Evolutionary conservation across 345 rosid genomes (phyloP).

Genomic region (Jatropha curcas): DNA sequence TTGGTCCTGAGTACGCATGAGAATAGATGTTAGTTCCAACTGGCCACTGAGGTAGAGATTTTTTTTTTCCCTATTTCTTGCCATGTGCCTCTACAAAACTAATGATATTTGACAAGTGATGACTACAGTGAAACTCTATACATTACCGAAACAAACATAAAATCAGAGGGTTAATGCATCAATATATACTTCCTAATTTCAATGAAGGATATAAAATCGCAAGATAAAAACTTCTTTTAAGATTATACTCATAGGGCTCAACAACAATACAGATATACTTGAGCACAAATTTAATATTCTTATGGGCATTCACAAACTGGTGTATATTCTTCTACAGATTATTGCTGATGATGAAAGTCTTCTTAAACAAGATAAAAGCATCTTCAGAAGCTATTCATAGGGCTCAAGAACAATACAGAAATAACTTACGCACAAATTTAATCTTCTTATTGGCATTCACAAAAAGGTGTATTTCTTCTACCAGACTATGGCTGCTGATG

Average conservation of each 20-base stretch:
- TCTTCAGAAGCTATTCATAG: background rate
- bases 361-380: background rate
- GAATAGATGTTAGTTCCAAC: constrained; percentile 15
- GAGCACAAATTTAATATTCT: background rate
- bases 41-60: background rate
- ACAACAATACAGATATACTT: background rate
- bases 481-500: background rate
- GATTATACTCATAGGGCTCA: background rate
- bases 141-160: background rate
- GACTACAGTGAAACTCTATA: background rate
- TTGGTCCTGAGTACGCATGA: constrained; percentile 38
- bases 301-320: background rate
- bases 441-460: background rate
- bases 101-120: background rate
- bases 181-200: background rate
- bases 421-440: background rate
- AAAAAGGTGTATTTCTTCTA: background rate
- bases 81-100: background rate
- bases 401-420: background rate
- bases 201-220: background rate
- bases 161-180: background rate
- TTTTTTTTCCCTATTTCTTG: background rate
- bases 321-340: background rate
- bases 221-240: background rate
- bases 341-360: background rate